Evolutionary conservation across 495 filamentous ascomycete species (phyloP), one percentile per base, ranked within the genome.

Genomic region (Xylaria telfairii): DNA sequence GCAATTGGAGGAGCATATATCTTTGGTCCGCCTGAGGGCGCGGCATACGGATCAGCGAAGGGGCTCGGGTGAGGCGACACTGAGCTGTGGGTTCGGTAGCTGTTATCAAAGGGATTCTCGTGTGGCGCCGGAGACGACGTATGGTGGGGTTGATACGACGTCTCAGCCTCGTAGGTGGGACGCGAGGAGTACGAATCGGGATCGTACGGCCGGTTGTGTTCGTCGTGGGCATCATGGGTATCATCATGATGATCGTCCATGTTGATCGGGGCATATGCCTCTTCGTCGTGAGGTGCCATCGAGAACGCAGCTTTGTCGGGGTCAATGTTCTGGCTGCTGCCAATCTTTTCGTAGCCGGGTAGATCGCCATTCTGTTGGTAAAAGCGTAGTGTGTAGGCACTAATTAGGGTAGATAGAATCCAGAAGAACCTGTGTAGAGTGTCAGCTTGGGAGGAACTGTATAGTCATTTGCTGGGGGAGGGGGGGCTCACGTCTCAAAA

Each of bases 321-420:
- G 73, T 88, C 87, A 72, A 87, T 87, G 73, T 83, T 82, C 60
- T 85, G 78, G 59, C 81, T 84, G 60, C 80, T 81, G n/a, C 86
- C 85, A 26, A 77, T 74, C 61, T 87, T 87, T 32, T 89, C 87
- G 66, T 89, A 87, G 37, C 90, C 90, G n/a, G 92, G 93, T 7
- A 95, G 87, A 51, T 87, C 87, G 70, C 93, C 92, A 72, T 93
- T 90, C 67, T 88, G 88, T 71, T 91, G 88, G 85, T 91, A 97
- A 82, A 94, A 91, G 75, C 90, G 86, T 65, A 93, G 85, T 61
- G 90, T 91, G 81, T 93, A 92, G 75, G 93, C 83, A 69, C 93
- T 95, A 63, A 97, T 86, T 66, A 85, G 88, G 60, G 88, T 88
- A 4, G 95, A 95, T 13, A 87, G 76, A 69, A 86, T 78, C 82